Evolutionary conservation across 2,329 filamentous ascomycete species (phyloP).

Genomic region (Trichophyton equinum): DNA sequence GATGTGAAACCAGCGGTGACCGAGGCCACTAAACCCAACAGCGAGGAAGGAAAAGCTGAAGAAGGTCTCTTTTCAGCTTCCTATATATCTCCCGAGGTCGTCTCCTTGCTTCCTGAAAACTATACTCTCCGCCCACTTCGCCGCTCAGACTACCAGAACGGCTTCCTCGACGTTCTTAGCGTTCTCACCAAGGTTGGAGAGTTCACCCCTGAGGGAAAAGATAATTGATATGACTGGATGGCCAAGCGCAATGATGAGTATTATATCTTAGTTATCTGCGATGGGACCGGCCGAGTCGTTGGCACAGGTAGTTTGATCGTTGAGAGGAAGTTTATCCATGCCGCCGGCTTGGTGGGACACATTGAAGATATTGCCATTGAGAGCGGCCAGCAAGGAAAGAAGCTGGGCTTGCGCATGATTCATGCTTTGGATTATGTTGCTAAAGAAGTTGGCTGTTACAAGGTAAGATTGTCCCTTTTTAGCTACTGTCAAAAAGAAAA

Average conservation of each 20-base stretch:
- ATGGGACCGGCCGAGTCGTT: slow-evolving; percentile 59
- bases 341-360: slow-evolving; percentile 58
- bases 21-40: background rate
- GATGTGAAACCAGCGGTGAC: background rate
- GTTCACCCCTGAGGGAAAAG: slow-evolving; percentile 58
- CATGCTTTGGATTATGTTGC: slow-evolving; percentile 85
- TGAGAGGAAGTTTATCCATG: slow-evolving; percentile 61
- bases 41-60: background rate
- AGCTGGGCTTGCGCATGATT: slow-evolving; percentile 81
- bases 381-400: slow-evolving; percentile 94
- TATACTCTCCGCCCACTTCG: slow-evolving; percentile 75
- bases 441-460: slow-evolving; percentile 84
- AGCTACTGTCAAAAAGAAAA: background rate
- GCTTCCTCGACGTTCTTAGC: slow-evolving; percentile 82
- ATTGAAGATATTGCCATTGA: slow-evolving; percentile 96
- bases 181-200: slow-evolving; percentile 91
- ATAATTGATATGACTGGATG: slow-evolving; percentile 80
- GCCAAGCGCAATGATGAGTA: slow-evolving; percentile 60
- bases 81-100: slow-evolving; percentile 66
- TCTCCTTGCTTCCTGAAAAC: slow-evolving; percentile 59
- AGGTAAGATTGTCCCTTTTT: slow-evolving; percentile 36
- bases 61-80: slow-evolving; percentile 55
- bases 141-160: slow-evolving; percentile 61
- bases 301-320: slow-evolving; percentile 82
- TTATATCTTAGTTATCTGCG: slow-evolving; percentile 75